Evolutionary conservation across 225 moss, liverwort and hornwort species (phyloP).

Genomic region (Sphagnum tenellum): DNA sequence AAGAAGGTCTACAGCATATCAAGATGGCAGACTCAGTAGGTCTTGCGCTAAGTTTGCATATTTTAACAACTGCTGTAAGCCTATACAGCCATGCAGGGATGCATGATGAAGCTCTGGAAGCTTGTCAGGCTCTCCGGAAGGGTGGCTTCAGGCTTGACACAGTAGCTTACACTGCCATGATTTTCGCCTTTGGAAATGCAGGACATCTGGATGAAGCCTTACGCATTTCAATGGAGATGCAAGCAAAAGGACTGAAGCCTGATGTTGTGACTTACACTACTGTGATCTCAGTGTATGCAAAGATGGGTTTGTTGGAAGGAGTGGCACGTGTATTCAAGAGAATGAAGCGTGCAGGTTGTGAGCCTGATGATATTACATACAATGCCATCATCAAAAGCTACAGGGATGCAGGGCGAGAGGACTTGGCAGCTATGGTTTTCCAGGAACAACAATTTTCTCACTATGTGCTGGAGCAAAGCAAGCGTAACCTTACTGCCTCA

Average conservation of each 20-base stretch:
- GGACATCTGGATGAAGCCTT: slow-evolving; percentile 85
- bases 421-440: slow-evolving; percentile 80
- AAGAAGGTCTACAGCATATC: slow-evolving; percentile 56
- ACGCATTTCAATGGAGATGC: slow-evolving; percentile 83
- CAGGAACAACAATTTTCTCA: slow-evolving; percentile 88
- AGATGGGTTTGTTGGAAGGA: slow-evolving; percentile 80
- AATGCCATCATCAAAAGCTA: slow-evolving; percentile 60
- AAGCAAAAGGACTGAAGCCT: slow-evolving; percentile 42
- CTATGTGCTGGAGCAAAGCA: slow-evolving; percentile 44
- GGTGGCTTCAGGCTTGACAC: slow-evolving; percentile 60
- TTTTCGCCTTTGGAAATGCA: slow-evolving; percentile 73
- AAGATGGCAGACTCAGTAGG: slow-evolving; percentile 50
- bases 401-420: slow-evolving; percentile 69
- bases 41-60: slow-evolving; percentile 46
- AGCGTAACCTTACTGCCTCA: too few species aligned
- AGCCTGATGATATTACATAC: slow-evolving; percentile 69
- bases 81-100: slow-evolving; percentile 60
- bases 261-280: slow-evolving; percentile 87
- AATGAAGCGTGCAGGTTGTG: slow-evolving; percentile 83
- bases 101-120: slow-evolving; percentile 63
- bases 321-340: slow-evolving; percentile 84
- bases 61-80: slow-evolving; percentile 59
- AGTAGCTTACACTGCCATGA: slow-evolving; percentile 75
- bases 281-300: slow-evolving; percentile 82
- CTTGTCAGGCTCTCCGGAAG: slow-evolving; percentile 58